These are phyloP conservation scores for Wallacemonas sp. DNA, from an alignment of 208 protist genomes.

Conservation along the genomic window DNA sequence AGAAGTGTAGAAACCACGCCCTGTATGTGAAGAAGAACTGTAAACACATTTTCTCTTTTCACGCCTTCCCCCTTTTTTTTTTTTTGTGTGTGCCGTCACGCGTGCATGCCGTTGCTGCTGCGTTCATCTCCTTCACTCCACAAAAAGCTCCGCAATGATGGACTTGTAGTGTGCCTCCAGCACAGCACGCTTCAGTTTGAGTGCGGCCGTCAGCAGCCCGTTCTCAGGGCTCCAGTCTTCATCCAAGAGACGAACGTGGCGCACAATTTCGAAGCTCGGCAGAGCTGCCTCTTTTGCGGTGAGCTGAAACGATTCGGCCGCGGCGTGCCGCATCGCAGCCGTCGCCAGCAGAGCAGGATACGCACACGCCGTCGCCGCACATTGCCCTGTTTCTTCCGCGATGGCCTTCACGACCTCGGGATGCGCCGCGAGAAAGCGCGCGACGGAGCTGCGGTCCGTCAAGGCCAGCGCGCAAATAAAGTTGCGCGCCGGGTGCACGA, in stretches of 20 bases:
- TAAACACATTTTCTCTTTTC: too few relatives aligned
- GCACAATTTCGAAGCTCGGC: slow-evolving; percentile 48
- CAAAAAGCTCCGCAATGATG: slow-evolving; percentile 67
- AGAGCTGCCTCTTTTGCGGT: slow-evolving; percentile 32
- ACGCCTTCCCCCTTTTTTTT: too few relatives aligned
- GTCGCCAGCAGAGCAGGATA: slow-evolving; percentile 31
- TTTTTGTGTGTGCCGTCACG: too few relatives aligned
- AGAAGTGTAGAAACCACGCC: too few relatives aligned
- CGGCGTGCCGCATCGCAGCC: slow-evolving; percentile 25
- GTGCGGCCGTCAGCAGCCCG: slow-evolving; percentile 50
- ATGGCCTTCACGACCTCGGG: slow-evolving; percentile 14
- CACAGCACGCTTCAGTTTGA: slow-evolving; percentile 52
- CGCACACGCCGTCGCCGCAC: slow-evolving; percentile 17
- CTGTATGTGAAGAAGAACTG: too few relatives aligned
- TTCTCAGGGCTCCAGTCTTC: slow-evolving; percentile 72
- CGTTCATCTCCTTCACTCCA: slow-evolving; percentile 10
- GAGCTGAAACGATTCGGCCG: slow-evolving; percentile 21
- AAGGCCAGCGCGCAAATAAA: slow-evolving; percentile 48
- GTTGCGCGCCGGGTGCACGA: slow-evolving; percentile 60
- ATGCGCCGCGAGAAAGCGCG: not conserved
- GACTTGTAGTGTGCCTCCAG: slow-evolving; percentile 49
- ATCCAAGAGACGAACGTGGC: slow-evolving; percentile 29
- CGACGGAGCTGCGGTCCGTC: slow-evolving; percentile 25
- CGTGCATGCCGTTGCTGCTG: too few relatives aligned
- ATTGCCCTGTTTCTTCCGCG: slow-evolving; percentile 17